Evolutionary conservation across 73 alveolate species (phyloP), one percentile per base, ranked within the genome.

Genomic region (Breviolum minutum): DNA sequence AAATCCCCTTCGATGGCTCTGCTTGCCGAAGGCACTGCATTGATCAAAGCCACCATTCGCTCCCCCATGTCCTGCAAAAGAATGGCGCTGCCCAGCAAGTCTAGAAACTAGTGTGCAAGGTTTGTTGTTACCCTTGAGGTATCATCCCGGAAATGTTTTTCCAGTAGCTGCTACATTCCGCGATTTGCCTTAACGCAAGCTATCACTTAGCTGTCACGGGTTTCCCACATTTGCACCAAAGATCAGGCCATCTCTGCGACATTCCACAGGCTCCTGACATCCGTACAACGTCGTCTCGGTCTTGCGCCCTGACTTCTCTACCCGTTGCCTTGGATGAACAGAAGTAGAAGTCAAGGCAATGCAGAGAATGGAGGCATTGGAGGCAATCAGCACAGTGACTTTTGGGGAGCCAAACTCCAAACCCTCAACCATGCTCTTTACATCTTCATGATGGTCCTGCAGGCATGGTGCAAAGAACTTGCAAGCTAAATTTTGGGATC

Each of bases 231-330:
- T n/a, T n/a, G n/a, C n/a, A n/a, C n/a, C n/a, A n/a, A n/a, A n/a
- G n/a, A n/a, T n/a, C n/a, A n/a, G n/a, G n/a, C n/a, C n/a, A n/a
- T n/a, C n/a, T n/a, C n/a, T n/a, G n/a, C 74, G 74, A 17, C 24
- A 17, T n/a, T n/a, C n/a, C n/a, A n/a, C n/a, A 7, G 40, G 32
- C 20, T 62, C 94, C 94, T 86, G 94, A n/a, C 94, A 86, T 86
- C 94, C 94, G 40, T 86, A 86, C 29, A 86, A 63, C 63, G 94
- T 86, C 32, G 79, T 63, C 94, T 86, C 94, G 27, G 94, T 63
- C 79, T 86, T 86, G 29, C 24, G 13, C 64, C 79, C 80, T 0
- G 81, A 62, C 79, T 86, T 86, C 62, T 86, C 94, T 79, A 86
- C 94, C 32, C 94, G 79, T 79, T 86, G 80, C 94, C 94, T 86